phyloP scores from a whole-genome alignment of 2,329 filamentous ascomycete species.

The Incumbomyces lentus region DNA sequence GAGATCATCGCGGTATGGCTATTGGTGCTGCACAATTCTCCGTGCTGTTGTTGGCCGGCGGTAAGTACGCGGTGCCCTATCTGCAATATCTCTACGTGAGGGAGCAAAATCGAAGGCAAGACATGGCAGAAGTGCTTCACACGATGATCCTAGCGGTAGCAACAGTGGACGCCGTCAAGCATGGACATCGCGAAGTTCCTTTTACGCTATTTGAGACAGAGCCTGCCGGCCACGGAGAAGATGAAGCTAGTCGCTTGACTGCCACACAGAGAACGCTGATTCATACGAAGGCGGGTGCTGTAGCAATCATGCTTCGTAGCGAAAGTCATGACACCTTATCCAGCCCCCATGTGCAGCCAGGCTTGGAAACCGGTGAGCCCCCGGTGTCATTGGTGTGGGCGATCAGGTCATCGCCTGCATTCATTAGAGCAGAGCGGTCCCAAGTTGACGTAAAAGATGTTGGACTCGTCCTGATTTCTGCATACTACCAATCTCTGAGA shows the following conservation, averaged over 20 bases:
- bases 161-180: constrained; percentile 9
- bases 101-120: constrained; percentile 15
- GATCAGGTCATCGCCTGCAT: constrained; percentile 13
- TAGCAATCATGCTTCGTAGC: constrained; percentile 15
- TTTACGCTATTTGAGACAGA: constrained; percentile 20
- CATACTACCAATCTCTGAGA: constrained; percentile 18
- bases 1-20: constrained; percentile 12
- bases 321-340: constrained; percentile 6
- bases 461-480: constrained; percentile 14
- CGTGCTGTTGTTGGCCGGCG: constrained; percentile 11
- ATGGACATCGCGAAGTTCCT: constrained; percentile 10
- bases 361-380: constrained; percentile 14
- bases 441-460: constrained; percentile 10
- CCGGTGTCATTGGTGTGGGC: constrained; percentile 17
- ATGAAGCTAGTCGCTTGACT: constrained; percentile 9
- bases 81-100: constrained; percentile 19
- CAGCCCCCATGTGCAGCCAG: constrained; percentile 18
- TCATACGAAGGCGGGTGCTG: constrained; percentile 15
- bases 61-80: constrained; percentile 15
- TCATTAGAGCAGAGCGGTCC: background rate
- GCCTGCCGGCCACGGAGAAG: constrained; percentile 15
- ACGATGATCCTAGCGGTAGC: constrained; percentile 17
- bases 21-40: constrained; percentile 20
- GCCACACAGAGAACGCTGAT: constrained; percentile 15
- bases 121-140: constrained; percentile 20